Base-by-base conservation (phyloP, 2,329 filamentous ascomycete species). In the Myriosclerotinia curreyana region DNA sequence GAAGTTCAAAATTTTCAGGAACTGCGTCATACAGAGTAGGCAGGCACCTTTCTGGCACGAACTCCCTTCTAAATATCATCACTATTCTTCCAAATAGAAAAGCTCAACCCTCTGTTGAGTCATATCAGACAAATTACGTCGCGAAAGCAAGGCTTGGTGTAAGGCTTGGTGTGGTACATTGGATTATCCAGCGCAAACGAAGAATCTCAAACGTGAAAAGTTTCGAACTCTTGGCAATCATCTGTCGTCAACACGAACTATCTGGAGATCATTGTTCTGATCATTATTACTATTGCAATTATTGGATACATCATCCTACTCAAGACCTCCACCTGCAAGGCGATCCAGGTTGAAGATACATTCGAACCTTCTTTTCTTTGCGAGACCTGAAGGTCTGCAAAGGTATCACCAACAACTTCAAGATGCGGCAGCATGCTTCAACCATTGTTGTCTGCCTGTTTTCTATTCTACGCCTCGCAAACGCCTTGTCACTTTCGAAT, bases 401-500 rank as follows among this genome's bases (percentile, higher is more conserved):
- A 62, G 51, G 49, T 40, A 61, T 5, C 17, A 61, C 20, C 62
- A 53, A 60, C 20, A 38, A 20, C 36, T 49, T 61, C 55, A 64
- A 61, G 17, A 64, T 64, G 53, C 50, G 52, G 9, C 42, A 22
- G 52, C 44, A 56, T 58, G 5, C 38, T 48, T 42, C 53, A 22
- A 40, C 34, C 9, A 66, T 67, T 48, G 46, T 64, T 25, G 42
- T 68, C 8, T 62, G 63, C 44, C 56, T 72, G 44, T 68, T 69
- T 38, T 64, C 50, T 14, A 63, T 67, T 53, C 51, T 72, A 51
- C 70, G 68, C 25, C 60, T 64, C 22, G 64, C 67, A 25, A 67
- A 69, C 49, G 72, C 73, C 34, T 64, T 74, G 28, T 73, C 73
- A 22, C 68, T 74, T 15, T 70, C 70, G 48, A 72, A 73, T 59